These are phyloP conservation scores for Haplosporangium gracile DNA, from an alignment of 192 early-diverging fungal species.

Conservation along the genomic window DNA sequence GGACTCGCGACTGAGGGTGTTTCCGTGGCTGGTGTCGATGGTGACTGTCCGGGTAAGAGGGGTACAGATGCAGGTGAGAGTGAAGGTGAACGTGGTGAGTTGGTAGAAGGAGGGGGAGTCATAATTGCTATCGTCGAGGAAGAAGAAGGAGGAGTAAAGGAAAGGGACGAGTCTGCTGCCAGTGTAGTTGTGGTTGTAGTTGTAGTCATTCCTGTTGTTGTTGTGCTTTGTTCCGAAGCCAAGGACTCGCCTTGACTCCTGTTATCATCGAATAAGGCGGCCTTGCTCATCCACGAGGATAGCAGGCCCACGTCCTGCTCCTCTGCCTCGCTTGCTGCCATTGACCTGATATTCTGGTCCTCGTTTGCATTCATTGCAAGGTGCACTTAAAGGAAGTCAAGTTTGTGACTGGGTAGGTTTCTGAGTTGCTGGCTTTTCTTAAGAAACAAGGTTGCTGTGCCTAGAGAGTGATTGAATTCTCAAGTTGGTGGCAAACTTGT, in stretches of 20 bases:
- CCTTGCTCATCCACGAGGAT: background rate
- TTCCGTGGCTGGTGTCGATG: background rate
- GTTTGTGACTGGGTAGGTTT: conserved; percentile 5
- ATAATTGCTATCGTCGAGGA: background rate
- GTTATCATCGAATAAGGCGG: background rate
- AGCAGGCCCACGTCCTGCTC: background rate
- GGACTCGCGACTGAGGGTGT: background rate
- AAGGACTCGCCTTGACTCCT: background rate
- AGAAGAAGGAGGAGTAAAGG: background rate
- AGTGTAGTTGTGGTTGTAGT: background rate
- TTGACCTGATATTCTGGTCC: no score
- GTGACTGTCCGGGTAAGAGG: background rate
- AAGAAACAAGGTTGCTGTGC: background rate
- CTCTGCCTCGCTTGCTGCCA: background rate
- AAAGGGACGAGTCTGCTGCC: background rate
- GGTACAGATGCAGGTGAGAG: background rate
- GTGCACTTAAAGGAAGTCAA: background rate
- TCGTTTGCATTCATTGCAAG: background rate
- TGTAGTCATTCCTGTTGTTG: background rate
- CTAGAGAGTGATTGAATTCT: background rate
- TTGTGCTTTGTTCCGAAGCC: no score
- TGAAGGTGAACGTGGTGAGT: background rate
- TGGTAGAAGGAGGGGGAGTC: no score
- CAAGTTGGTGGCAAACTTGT: conserved; percentile 2
- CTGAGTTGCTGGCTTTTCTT: background rate